Evolutionary conservation across 169 alveolate species (phyloP).

Genomic region (Cryptosporidium sp.): DNA sequence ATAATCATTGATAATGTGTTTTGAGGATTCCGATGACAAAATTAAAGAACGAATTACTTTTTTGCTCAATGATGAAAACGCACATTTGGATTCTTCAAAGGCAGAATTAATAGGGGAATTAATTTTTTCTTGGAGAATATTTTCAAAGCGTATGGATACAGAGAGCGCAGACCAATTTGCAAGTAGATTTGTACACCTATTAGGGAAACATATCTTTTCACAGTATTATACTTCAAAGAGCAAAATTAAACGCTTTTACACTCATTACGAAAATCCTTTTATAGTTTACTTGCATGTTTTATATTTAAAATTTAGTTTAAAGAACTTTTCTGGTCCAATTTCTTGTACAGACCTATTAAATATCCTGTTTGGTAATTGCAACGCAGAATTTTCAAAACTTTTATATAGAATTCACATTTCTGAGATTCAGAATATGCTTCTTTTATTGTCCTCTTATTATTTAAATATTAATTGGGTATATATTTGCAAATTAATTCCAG

Average conservation of each 20-base stretch:
- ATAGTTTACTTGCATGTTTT: slow-evolving; percentile 24
- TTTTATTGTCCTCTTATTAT: slow-evolving; percentile 43
- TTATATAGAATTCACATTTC: slow-evolving; percentile 2
- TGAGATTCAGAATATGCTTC: slow-evolving; percentile 52
- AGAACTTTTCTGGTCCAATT: slow-evolving; percentile 21
- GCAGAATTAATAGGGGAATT: not conserved
- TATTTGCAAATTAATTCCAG: slow-evolving; percentile 43
- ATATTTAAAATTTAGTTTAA: slow-evolving; percentile 2
- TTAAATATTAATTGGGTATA: slow-evolving; percentile 41
- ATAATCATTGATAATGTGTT: not conserved
- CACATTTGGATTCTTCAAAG: not conserved
- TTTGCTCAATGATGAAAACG: not conserved
- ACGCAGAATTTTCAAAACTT: slow-evolving; percentile 13
- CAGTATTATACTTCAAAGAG: not conserved
- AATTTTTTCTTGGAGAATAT: slow-evolving; percentile 16
- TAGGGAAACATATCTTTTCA: slow-evolving; percentile 1
- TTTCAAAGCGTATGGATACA: slow-evolving; percentile 23
- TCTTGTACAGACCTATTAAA: slow-evolving; percentile 3
- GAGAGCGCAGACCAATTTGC: not conserved
- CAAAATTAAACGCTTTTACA: slow-evolving; percentile 17
- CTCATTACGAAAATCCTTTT: slow-evolving; percentile 29
- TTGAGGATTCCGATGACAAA: not conserved
- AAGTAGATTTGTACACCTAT: not conserved
- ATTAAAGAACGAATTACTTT: slow-evolving; percentile 1
- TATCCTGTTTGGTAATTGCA: slow-evolving; percentile 32